phyloP scores from a whole-genome alignment of 164 flowering plant genomes.

The Nymphaea thermarum region DNA sequence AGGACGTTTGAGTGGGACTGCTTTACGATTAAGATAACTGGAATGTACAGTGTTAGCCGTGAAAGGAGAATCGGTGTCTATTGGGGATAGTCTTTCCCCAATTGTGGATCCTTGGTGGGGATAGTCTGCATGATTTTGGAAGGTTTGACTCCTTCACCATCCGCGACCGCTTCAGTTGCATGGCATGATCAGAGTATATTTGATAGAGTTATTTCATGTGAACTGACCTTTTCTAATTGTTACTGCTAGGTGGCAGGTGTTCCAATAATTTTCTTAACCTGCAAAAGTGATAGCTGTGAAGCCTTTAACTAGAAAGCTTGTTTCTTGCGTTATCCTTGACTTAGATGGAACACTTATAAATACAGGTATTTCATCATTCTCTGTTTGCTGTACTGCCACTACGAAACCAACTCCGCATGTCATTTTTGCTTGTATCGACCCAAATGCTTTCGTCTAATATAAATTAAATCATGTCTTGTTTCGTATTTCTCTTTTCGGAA shows the following conservation, averaged over 20 bases:
- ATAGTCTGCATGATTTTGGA: no score
- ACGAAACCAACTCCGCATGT: no score
- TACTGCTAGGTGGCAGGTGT: not conserved
- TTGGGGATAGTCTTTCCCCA: no score
- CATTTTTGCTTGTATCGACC: no score
- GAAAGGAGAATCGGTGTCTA: no score
- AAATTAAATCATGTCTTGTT: not conserved
- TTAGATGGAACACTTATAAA: constrained; percentile 90
- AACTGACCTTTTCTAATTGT: not conserved
- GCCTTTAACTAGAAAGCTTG: constrained; percentile 35
- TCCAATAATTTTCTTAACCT: not conserved
- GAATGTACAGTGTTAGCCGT: no score
- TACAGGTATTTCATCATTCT: constrained; percentile 41
- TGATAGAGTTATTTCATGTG: not conserved
- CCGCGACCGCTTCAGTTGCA: not conserved
- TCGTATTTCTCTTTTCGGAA: not conserved
- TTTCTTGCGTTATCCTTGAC: constrained; percentile 71
- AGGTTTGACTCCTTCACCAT: no score
- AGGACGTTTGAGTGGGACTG: no score
- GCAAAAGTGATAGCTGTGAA: constrained; percentile 21
- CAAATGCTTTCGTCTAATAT: not conserved
- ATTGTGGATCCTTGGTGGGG: no score
- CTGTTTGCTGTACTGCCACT: not conserved
- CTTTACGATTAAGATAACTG: no score
- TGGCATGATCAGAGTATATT: not conserved